Evolutionary conservation across 768 basidiomycete genomes (phyloP).

Genomic region (Leccinum broughii): DNA sequence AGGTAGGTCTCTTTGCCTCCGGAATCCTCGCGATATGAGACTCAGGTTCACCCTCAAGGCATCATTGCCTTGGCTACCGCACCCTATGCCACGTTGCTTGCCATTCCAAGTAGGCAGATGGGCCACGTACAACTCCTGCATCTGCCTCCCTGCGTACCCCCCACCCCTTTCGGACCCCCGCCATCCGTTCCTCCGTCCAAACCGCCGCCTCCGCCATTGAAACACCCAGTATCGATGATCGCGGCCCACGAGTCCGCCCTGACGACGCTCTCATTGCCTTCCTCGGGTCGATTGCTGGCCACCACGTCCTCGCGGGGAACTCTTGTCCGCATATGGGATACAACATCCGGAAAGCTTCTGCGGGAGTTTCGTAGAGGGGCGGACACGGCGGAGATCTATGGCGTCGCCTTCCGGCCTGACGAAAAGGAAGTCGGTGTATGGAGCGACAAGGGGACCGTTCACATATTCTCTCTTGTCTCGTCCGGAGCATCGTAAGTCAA

Average conservation of each 20-base stretch:
- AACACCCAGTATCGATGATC: slow-evolving; percentile 76
- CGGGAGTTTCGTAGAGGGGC: slow-evolving; percentile 83
- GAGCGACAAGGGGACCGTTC: slow-evolving; percentile 95
- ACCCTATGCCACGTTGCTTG: slow-evolving; percentile 76
- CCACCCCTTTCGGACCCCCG: slow-evolving; percentile 57
- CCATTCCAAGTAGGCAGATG: slow-evolving; percentile 79
- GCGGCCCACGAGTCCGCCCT: slow-evolving; percentile 81
- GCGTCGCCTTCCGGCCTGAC: slow-evolving; percentile 83
- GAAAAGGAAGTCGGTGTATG: slow-evolving; percentile 87
- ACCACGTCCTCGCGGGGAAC: slow-evolving; percentile 86
- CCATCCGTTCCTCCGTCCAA: slow-evolving; percentile 51
- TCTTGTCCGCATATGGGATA: slow-evolving; percentile 85
- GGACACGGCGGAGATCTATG: slow-evolving; percentile 90
- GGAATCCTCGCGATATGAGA: slow-evolving; percentile 1
- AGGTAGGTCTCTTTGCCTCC: slow-evolving; percentile 47
- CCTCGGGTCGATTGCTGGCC: slow-evolving; percentile 77
- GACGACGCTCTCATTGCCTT: slow-evolving; percentile 73
- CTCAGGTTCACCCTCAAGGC: slow-evolving; percentile 45
- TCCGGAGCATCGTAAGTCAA: slow-evolving; percentile 64
- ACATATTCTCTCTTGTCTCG: slow-evolving; percentile 75
- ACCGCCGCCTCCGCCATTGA: slow-evolving; percentile 56
- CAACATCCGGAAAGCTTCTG: slow-evolving; percentile 67
- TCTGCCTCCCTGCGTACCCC: slow-evolving; percentile 74
- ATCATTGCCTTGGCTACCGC: slow-evolving; percentile 80
- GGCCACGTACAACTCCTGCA: slow-evolving; percentile 89